These are phyloP conservation scores for Yarrowia sp. DNA, from an alignment of 805 yeast species.

Conservation along the genomic window DNA sequence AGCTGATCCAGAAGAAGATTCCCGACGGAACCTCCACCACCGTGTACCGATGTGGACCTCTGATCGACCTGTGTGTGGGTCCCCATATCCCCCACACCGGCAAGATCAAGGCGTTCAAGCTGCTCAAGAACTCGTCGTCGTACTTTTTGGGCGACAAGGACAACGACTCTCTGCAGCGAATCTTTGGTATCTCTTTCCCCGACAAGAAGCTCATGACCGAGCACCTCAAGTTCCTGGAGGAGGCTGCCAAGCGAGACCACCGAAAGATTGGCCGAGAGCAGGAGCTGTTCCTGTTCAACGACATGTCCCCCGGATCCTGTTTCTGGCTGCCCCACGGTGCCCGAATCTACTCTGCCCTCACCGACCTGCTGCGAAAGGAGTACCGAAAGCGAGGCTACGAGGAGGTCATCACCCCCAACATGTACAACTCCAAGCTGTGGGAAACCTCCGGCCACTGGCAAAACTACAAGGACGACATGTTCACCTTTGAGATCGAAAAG, in stretches of 20 bases:
- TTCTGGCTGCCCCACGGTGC: conserved; percentile 99
- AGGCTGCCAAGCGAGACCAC: conserved; percentile 89
- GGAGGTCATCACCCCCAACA: conserved; percentile 98
- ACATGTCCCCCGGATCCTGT: conserved; percentile 95
- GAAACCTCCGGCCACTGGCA: conserved; percentile 99
- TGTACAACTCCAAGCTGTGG: conserved; percentile 97
- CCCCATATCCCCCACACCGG: conserved; percentile 99
- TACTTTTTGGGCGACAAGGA: conserved; percentile 90
- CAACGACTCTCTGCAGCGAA: conserved; percentile 94
- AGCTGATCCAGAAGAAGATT: conserved; percentile 77
- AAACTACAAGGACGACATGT: conserved; percentile 96
- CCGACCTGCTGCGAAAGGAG: conserved; percentile 74
- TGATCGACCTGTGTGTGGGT: conserved; percentile 95
- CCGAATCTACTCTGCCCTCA: conserved; percentile 86
- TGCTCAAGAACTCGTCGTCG: conserved; percentile 92
- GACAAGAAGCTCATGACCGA: conserved; percentile 95
- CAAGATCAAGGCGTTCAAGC: conserved; percentile 87
- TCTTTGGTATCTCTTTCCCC: conserved; percentile 97
- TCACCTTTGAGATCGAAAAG: conserved; percentile 93
- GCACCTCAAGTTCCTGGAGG: conserved; percentile 89
- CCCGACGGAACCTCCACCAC: conserved; percentile 97
- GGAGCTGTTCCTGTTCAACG: conserved; percentile 92
- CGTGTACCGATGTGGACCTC: conserved; percentile 95
- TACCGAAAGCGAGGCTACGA: conserved; percentile 93
- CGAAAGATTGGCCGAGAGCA: conserved; percentile 95